Evolutionary conservation across 1,284 basidiomycete species (phyloP).

Genomic region (Neolentinus lepideus): DNA sequence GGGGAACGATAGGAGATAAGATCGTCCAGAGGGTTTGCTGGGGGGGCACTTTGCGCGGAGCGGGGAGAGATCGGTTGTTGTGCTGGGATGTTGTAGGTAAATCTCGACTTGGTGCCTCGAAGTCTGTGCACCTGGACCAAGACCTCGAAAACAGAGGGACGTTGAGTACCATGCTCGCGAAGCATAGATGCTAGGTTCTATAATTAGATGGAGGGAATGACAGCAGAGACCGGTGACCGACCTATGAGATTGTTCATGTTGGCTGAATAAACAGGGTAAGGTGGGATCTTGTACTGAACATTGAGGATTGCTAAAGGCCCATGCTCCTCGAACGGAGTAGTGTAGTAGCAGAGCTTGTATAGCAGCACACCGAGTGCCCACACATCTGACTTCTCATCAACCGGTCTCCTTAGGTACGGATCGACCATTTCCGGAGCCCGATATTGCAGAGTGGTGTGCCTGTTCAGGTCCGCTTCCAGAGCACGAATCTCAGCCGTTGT

Average conservation of each 20-base stretch:
- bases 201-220: conserved; percentile 7
- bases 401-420: conserved; percentile 72
- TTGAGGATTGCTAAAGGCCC: conserved; percentile 95
- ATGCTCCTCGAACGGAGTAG: conserved; percentile 97
- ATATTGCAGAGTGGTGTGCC: conserved; percentile 93
- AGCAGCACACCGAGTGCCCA: conserved; percentile 76
- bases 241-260: conserved; percentile 86
- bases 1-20: conserved; percentile 27
- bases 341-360: conserved; percentile 94
- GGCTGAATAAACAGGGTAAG: conserved; percentile 88
- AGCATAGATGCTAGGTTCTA: conserved; percentile 69
- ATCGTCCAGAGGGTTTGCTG: conserved; percentile 32
- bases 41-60: conserved; percentile 18
- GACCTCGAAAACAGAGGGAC: conserved; percentile 79
- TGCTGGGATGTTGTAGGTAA: conserved; percentile 54
- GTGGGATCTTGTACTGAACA: conserved; percentile 91
- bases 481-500: conserved; percentile 78
- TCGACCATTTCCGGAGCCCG: conserved; percentile 99
- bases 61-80: conserved; percentile 34
- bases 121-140: conserved; percentile 72
- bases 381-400: conserved; percentile 87
- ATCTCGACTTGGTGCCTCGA: conserved; percentile 77
- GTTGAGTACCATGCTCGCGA: conserved; percentile 76
- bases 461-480: conserved; percentile 89
- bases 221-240: conserved; percentile 29